Evolutionary conservation across 1,139 yeast genomes (phyloP), one percentile per base, ranked within the genome.

Genomic region (Suhomyces coccinellae): DNA sequence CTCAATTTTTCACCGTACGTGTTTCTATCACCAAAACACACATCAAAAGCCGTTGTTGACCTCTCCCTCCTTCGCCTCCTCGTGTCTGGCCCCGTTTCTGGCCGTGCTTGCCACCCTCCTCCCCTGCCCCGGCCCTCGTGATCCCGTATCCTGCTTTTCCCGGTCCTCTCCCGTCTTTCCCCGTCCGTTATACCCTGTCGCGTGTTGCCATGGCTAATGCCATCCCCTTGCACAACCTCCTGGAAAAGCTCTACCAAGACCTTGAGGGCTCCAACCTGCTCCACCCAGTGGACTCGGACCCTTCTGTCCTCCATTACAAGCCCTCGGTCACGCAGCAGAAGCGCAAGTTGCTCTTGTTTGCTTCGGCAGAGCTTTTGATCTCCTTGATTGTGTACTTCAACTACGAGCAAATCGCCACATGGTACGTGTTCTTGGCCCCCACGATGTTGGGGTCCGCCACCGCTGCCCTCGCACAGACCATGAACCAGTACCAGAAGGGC

Each of bases 381-480:
- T 61, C 72, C 4, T 26, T 57, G 27, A 33, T 52, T 4, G 53
- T 69, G 11, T 70, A 71, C 55, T 57, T 51, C 46, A 55, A 68
- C 39, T 71, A 71, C 52, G 60, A 58, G 9, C 12, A 33, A 11
- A 48, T 71, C 24, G 43, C 52, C 8, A 37, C 42, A 6, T 32
- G 59, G n/a, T 56, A 66, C 47, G 56, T 59, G 17, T 48, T 55
- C 27, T 37, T 54, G 33, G 77, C 76, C 24, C 78, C 81, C 0
- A 55, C 73, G 0, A 52, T 75, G 10, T 58, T 79, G 43, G 82
- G 83, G 0, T 62, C 73, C 10, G 58, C 69, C 3, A 75, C 84
- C 0, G 81, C 84, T 0, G 76, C 80, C 11, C 59, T 82, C 48
- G 86, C 85, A 0, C 87, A 82, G 57, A 71, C 85, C 0, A 56